Percentiles rank a stretch among this genome's conserved stretches.
Evolutionary conservation across 192 early-diverging fungal genomes (phyloP).

Genomic region (Phlyctochytrium bullatum): DNA sequence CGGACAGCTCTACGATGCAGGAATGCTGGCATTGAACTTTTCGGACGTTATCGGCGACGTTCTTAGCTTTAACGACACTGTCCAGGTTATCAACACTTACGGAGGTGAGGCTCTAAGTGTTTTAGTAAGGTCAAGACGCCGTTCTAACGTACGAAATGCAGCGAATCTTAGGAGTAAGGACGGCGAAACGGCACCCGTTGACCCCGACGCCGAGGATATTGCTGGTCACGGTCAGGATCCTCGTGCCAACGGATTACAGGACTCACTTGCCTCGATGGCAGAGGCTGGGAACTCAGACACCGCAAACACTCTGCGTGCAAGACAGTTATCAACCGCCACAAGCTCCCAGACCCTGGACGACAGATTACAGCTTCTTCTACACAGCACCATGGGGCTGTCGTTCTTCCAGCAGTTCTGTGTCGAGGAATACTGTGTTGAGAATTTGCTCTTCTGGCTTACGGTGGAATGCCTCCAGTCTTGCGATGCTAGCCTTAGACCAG

Average conservation of each 20-base stretch:
- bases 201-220: background rate
- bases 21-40: conserved; percentile 42
- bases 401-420: conserved; percentile 58
- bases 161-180: background rate
- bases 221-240: no score
- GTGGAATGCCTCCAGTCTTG: conserved; percentile 70
- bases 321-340: background rate
- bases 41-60: conserved; percentile 29
- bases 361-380: conserved; percentile 32
- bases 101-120: conserved; percentile 29
- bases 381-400: conserved; percentile 34
- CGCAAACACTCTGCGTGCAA: no score
- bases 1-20: conserved; percentile 37
- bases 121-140: background rate
- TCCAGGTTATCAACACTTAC: conserved; percentile 26
- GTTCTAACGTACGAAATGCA: background rate
- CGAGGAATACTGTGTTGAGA: conserved; percentile 76
- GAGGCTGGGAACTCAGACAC: no score
- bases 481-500: background rate
- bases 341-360: conserved; percentile 33
- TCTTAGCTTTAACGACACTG: conserved; percentile 36
- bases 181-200: background rate
- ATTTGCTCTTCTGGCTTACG: conserved; percentile 79
- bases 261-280: no score
- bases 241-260: no score